Base-by-base conservation (phyloP, 2,329 filamentous ascomycete species). In the Raffaelea deltoideospora region DNA sequence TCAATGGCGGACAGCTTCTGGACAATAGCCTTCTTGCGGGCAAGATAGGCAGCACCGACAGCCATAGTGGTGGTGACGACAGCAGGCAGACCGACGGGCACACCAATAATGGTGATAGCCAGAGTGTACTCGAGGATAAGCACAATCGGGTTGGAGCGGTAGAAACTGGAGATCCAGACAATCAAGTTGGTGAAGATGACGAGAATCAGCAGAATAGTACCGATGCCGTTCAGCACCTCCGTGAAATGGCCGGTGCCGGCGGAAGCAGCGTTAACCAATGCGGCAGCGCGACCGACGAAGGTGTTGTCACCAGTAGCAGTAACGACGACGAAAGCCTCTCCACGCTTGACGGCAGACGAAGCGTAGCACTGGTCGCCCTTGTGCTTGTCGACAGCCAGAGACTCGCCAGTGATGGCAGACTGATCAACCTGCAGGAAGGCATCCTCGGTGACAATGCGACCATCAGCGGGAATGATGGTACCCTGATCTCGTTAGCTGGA, bases 1-100 rank as follows among this genome's bases (percentile, higher is more conserved):
- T 93, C 85, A 44, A 93, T 93, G 46, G 85, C 85, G 24, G 79
- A 85, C 37, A 93, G 76, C 67, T 88, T 92, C 66, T 92, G 85
- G 47, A 93, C 85, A 47, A 93, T 92, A 37, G 85, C 86, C 65
- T 87, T 76, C 70, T 88, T 87, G 69, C 86, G 87, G 52, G 85
- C 85, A 41, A 93, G 74, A 60, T 90, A 90, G 45, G 84, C 81
- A 46, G 85, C 85, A 64, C 85, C 85, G 56, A 93, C 85, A 56
- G 85, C 85, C 84, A 93, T 90, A 54, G 85, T 93, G 49, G 85
- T 93, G 50, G 86, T 93, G 42, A 92, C 84, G 63, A 93, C 85
- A 49, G 83, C 85, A 42, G 85, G 85, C 46, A 93, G 82, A 77
- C 85, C 85, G 60, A 93, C 85, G 37, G 85, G 85, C 20, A 93